A percentile compares a stretch with the other conserved stretches of the same genome.
Conservation (phyloP, 148 eudicot genomes). For the Silene latifolia region DNA sequence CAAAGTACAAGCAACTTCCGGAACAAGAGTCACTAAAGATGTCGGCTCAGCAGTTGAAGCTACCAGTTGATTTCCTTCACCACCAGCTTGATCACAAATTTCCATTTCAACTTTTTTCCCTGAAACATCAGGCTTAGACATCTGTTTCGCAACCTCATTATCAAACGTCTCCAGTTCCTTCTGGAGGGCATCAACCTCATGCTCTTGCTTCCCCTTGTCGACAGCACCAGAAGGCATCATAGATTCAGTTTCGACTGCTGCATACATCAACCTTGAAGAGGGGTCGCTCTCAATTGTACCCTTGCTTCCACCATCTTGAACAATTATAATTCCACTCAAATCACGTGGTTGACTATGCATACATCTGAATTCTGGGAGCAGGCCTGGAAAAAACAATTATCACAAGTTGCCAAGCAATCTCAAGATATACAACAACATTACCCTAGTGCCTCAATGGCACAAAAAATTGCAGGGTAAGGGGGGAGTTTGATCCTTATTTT, state of each 20-base stretch:
- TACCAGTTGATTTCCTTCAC: constrained; percentile 28
- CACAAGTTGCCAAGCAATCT: constrained; percentile 10
- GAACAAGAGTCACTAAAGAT: constrained; percentile 24
- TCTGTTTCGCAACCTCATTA: constrained; percentile 27
- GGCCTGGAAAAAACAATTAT: constrained; percentile 38
- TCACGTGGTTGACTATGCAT: constrained; percentile 56
- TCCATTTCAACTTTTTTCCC: constrained; percentile 27
- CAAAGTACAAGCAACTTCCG: constrained; percentile 30
- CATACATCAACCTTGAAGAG: constrained; percentile 19
- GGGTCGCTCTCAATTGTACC: constrained; percentile 25
- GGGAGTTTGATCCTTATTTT: too few relatives aligned
- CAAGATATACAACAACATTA: neutral
- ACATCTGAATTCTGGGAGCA: constrained; percentile 50
- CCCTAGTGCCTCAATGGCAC: too few relatives aligned
- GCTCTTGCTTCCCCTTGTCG: constrained; percentile 19
- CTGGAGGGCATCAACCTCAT: constrained; percentile 20
- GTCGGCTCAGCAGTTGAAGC: constrained; percentile 24
- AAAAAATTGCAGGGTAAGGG: too few relatives aligned
- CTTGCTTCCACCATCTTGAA: constrained; percentile 29
- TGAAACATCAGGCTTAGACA: constrained; percentile 23
- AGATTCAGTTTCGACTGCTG: constrained; percentile 25
- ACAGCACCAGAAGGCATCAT: constrained; percentile 20
- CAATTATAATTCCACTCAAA: constrained; percentile 44
- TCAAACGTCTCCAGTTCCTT: constrained; percentile 25
- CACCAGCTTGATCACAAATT: constrained; percentile 25